Conservation (phyloP, 73 alveolate genomes). For the Paramecium octaurelia region DNA sequence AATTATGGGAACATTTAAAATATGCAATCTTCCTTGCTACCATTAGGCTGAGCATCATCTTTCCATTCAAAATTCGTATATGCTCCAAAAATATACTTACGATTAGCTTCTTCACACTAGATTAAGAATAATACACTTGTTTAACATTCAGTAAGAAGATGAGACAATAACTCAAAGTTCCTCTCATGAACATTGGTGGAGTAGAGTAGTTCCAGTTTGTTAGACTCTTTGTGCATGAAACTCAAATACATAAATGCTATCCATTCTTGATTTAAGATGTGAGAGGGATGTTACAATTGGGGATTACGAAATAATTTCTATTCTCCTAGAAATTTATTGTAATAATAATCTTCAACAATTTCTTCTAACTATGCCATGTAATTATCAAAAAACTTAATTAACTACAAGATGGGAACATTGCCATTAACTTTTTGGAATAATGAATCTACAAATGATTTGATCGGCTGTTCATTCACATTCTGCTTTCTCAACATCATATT, state of each 20-base stretch:
- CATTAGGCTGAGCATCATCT: conserved; percentile 40
- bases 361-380: not conserved
- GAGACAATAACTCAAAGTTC: not conserved
- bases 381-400: not conserved
- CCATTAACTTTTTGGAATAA: not conserved
- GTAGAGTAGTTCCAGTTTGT: not conserved
- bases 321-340: not conserved
- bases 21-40: conserved; percentile 17
- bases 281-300: not conserved
- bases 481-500: not conserved
- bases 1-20: not conserved
- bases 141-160: not conserved
- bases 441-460: conserved; percentile 13
- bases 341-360: not conserved
- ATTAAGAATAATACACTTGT: not conserved
- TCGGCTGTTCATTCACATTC: not conserved
- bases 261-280: conserved; percentile 13
- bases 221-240: not conserved
- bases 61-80: not conserved
- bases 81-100: not conserved
- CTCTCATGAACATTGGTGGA: conserved; percentile 34
- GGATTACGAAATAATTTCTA: not conserved
- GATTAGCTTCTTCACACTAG: not conserved
- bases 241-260: not conserved
- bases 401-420: not conserved